These are phyloP conservation scores for Aspergillus fijiensis DNA, from an alignment of 2,329 filamentous ascomycete genomes.

Conservation along the genomic window DNA sequence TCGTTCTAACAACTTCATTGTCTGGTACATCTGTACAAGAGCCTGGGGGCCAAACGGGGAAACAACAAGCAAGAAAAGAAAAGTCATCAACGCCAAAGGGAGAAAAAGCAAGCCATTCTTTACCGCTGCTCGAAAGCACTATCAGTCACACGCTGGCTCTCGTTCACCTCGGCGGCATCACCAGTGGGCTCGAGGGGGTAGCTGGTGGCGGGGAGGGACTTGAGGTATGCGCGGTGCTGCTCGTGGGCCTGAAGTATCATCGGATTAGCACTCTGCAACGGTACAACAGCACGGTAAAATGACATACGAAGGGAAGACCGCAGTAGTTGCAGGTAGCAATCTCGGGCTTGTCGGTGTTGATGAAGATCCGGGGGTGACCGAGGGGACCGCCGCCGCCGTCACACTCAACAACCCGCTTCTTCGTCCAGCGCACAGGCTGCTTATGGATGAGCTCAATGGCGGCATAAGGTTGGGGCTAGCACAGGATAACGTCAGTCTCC, in stretches of 20 bases:
- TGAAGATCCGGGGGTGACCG: slow-evolving; percentile 91
- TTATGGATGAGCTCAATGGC: slow-evolving; percentile 96
- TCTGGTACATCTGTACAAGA: slow-evolving; percentile 38
- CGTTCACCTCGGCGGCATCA: slow-evolving; percentile 58
- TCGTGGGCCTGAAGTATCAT: slow-evolving; percentile 71
- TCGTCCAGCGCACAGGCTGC: slow-evolving; percentile 89
- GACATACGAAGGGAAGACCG: slow-evolving; percentile 83
- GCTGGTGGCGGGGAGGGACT: slow-evolving; percentile 75
- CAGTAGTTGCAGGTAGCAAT: slow-evolving; percentile 91
- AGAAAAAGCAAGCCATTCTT: slow-evolving; percentile 29
- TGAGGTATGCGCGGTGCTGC: slow-evolving; percentile 78
- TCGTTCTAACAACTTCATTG: slow-evolving; percentile 30
- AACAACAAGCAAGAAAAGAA: slow-evolving; percentile 22
- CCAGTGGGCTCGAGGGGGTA: slow-evolving; percentile 72
- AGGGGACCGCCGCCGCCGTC: slow-evolving; percentile 88
- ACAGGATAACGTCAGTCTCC: not conserved
- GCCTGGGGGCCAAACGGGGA: slow-evolving; percentile 27
- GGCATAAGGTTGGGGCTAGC: slow-evolving; percentile 79
- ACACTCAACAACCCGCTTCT: slow-evolving; percentile 77
- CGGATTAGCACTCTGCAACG: not conserved
- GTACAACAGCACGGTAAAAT: no score
- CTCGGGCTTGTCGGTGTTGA: slow-evolving; percentile 97
- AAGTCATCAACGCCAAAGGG: slow-evolving; percentile 36
- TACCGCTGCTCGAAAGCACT: slow-evolving; percentile 62
- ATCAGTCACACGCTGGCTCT: slow-evolving; percentile 59